phyloP scores from a whole-genome alignment of 2,329 filamentous ascomycete species.

The Didymella arachidicola region DNA sequence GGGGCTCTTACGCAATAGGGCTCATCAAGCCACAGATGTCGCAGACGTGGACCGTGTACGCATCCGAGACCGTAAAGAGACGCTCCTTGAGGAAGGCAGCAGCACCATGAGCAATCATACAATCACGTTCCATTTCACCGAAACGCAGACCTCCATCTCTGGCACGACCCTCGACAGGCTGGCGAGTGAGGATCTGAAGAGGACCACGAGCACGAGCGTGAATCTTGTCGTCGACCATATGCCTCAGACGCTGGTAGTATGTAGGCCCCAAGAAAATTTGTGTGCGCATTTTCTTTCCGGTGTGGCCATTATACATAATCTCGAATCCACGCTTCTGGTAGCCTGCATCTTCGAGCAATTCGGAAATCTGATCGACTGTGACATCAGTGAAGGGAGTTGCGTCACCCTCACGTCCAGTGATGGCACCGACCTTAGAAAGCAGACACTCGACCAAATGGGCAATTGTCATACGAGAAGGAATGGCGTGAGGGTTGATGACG shows the following conservation, averaged over 20 bases:
- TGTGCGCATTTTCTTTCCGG: constrained; percentile 87
- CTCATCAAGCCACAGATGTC: constrained; percentile 99
- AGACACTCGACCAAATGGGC: constrained; percentile 99
- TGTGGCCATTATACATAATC: constrained; percentile 98
- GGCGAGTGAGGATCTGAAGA: constrained; percentile 94
- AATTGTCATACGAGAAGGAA: constrained; percentile 99
- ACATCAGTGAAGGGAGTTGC: constrained; percentile 98
- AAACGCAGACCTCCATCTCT: constrained; percentile 97
- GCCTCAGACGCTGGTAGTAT: constrained; percentile 97
- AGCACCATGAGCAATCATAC: constrained; percentile 99
- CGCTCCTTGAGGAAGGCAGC: constrained; percentile 97
- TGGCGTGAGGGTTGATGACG: constrained; percentile 99
- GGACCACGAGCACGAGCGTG: constrained; percentile 97
- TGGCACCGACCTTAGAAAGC: constrained; percentile 91
- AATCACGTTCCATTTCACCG: constrained; percentile 99
- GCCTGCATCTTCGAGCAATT: constrained; percentile 83
- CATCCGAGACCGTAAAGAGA: constrained; percentile 95
- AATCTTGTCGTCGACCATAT: constrained; percentile 99
- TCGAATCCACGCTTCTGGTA: constrained; percentile 98
- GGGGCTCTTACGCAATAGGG: constrained; percentile 90
- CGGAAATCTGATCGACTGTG: constrained; percentile 91
- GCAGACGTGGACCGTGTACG: constrained; percentile 97
- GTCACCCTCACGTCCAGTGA: constrained; percentile 95
- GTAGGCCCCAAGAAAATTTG: constrained; percentile 98
- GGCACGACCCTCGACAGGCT: constrained; percentile 97